Percentiles rank a stretch among this genome's conserved stretches.
phyloP scores from a whole-genome alignment of 805 yeast genomes.

The Cyberlindnera amylophila region DNA sequence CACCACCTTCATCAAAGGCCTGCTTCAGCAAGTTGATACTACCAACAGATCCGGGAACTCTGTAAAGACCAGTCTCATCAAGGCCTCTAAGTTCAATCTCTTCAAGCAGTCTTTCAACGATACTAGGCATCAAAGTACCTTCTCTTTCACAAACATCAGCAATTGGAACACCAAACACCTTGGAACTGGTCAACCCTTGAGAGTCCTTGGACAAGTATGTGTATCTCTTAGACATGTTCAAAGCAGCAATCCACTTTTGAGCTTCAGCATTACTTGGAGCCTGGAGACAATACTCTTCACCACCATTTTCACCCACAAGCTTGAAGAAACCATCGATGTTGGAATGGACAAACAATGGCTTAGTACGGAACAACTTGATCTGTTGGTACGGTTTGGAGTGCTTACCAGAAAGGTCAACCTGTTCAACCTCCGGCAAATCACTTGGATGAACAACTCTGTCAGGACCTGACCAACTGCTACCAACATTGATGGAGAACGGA shows the following conservation, averaged over 20 bases:
- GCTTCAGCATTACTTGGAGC: conserved; percentile 58
- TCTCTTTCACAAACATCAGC: conserved; percentile 73
- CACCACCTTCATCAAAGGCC: conserved; percentile 50
- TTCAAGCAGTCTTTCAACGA: conserved; percentile 60
- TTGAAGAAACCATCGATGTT: conserved; percentile 41
- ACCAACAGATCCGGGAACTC: conserved; percentile 64
- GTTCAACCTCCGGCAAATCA: conserved; percentile 56
- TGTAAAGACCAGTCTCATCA: conserved; percentile 86
- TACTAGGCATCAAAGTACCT: conserved; percentile 53
- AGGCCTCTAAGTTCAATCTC: conserved; percentile 86
- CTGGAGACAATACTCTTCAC: conserved; percentile 63
- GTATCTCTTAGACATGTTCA: conserved; percentile 38
- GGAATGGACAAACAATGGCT: conserved; percentile 33
- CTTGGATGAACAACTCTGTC: conserved; percentile 46
- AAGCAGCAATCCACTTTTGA: conserved; percentile 64
- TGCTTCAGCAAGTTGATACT: conserved; percentile 50
- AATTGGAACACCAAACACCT: conserved; percentile 86
- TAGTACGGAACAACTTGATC: conserved; percentile 41
- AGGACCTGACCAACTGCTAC: conserved; percentile 34
- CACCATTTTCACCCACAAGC: conserved; percentile 37
- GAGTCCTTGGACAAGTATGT: conserved; percentile 39
- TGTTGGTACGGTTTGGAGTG: conserved; percentile 46
- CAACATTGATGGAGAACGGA: conserved; percentile 54
- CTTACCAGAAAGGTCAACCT: conserved; percentile 34
- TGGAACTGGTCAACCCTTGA: conserved; percentile 38